Percentiles rank a stretch among this genome's conserved stretches.
Evolutionary conservation across 139 green algal genomes (phyloP).

Genomic region (Chlorella sorokiniana): DNA sequence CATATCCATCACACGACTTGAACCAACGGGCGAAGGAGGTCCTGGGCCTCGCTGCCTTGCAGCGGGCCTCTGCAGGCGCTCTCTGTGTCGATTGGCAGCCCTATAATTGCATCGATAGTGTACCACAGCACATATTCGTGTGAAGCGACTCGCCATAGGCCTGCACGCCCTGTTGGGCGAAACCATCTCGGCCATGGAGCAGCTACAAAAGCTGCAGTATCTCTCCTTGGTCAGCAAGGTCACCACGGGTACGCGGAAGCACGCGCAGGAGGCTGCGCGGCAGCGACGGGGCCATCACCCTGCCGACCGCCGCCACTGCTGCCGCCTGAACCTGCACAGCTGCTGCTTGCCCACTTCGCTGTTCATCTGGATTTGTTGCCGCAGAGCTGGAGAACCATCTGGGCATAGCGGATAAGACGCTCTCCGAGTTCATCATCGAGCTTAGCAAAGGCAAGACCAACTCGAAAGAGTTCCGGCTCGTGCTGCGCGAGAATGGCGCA

Average conservation of each 20-base stretch:
- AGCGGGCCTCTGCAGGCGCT: too few species aligned
- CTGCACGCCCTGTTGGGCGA: too few species aligned
- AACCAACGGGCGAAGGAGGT: too few species aligned
- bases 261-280: background rate
- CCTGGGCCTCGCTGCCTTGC: too few species aligned
- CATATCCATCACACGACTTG: too few species aligned
- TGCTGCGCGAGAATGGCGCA: slow-evolving; percentile 72
- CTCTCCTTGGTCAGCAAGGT: slow-evolving; percentile 93
- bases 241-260: slow-evolving; percentile 64
- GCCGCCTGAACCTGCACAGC: background rate
- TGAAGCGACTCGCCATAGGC: too few species aligned
- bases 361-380: background rate
- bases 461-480: slow-evolving; percentile 61
- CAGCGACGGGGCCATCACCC: background rate
- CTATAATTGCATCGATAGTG: too few species aligned
- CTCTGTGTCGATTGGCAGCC: too few species aligned
- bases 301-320: background rate
- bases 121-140: too few species aligned
- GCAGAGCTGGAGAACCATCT: slow-evolving; percentile 94
- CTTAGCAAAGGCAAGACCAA: slow-evolving; percentile 63
- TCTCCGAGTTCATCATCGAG: slow-evolving; percentile 97
- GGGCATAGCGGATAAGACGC: slow-evolving; percentile 92
- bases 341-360: background rate
- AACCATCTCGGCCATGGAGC: slow-evolving; percentile 58
- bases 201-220: slow-evolving; percentile 84